phyloP scores from a whole-genome alignment of 73 alveolate species.

The Halteria grandinella region DNA sequence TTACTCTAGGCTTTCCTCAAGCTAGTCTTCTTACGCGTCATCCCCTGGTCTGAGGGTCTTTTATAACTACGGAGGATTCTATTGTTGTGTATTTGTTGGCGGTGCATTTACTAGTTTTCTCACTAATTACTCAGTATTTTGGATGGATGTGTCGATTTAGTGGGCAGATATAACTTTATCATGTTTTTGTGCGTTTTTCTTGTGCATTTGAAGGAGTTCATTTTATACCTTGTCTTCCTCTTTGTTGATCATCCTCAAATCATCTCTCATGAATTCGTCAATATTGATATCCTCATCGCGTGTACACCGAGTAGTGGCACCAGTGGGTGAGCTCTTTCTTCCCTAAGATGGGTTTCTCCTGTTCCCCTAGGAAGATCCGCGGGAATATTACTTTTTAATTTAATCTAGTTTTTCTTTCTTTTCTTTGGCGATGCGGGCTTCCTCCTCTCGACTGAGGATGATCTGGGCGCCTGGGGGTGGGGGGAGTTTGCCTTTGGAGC shows the following conservation, averaged over 20 bases:
- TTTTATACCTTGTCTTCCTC: slow-evolving; percentile 51
- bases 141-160: slow-evolving; percentile 42
- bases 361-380: background rate
- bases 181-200: slow-evolving; percentile 29
- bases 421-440: slow-evolving; percentile 11
- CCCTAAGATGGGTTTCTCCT: background rate
- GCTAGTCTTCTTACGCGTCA: slow-evolving; percentile 14
- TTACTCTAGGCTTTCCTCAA: slow-evolving; percentile 35
- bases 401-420: slow-evolving; percentile 31
- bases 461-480: background rate
- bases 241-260: slow-evolving; percentile 34
- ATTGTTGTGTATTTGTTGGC: background rate
- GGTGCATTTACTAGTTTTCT: slow-evolving; percentile 37
- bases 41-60: slow-evolving; percentile 37
- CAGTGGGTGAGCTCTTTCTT: slow-evolving; percentile 4
- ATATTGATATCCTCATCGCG: slow-evolving; percentile 63
- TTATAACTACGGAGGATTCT: background rate
- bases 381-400: slow-evolving; percentile 28
- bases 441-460: slow-evolving; percentile 23
- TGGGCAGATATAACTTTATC: slow-evolving; percentile 29
- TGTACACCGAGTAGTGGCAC: slow-evolving; percentile 55
- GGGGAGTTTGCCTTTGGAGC: background rate
- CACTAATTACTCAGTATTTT: slow-evolving; percentile 46
- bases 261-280: slow-evolving; percentile 62
- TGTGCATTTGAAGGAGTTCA: slow-evolving; percentile 48